Conservation (phyloP, 164 flowering plant species). For the Berberis vulgaris region DNA sequence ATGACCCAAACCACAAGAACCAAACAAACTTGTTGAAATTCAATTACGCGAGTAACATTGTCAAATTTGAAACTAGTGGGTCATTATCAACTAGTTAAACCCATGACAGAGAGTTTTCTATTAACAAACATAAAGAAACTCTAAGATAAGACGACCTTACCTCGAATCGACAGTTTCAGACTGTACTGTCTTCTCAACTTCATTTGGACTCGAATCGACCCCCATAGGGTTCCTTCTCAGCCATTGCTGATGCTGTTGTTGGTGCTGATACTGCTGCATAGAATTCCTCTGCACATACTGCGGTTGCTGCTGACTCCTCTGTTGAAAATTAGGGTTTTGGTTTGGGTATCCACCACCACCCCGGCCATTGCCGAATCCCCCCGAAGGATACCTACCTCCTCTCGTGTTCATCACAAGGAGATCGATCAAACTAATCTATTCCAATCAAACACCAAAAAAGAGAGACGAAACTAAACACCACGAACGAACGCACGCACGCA, state of each 20-base stretch:
- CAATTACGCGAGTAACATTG: too few species aligned
- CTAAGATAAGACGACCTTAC: slow-evolving; percentile 13
- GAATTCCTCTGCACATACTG: slow-evolving; percentile 59
- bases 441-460: background rate
- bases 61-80: too few species aligned
- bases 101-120: too few species aligned
- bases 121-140: background rate
- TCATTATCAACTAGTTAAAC: too few species aligned
- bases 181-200: slow-evolving; percentile 88
- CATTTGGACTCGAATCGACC: slow-evolving; percentile 37
- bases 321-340: slow-evolving; percentile 46
- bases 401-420: slow-evolving; percentile 31
- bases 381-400: slow-evolving; percentile 76
- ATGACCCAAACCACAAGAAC: too few species aligned
- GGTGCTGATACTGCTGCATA: background rate
- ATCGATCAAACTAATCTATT: background rate
- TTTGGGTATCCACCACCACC: slow-evolving; percentile 31
- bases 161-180: slow-evolving; percentile 64
- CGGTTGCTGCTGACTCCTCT: slow-evolving; percentile 35
- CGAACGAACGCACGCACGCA: too few species aligned
- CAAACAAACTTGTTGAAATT: too few species aligned
- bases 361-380: slow-evolving; percentile 54
- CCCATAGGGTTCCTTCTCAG: slow-evolving; percentile 52
- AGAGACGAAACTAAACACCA: too few species aligned
- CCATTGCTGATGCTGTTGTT: slow-evolving; percentile 75